Evolutionary conservation across 2,329 filamentous ascomycete genomes (phyloP).

Genomic region (Sclerotinia borealis): DNA sequence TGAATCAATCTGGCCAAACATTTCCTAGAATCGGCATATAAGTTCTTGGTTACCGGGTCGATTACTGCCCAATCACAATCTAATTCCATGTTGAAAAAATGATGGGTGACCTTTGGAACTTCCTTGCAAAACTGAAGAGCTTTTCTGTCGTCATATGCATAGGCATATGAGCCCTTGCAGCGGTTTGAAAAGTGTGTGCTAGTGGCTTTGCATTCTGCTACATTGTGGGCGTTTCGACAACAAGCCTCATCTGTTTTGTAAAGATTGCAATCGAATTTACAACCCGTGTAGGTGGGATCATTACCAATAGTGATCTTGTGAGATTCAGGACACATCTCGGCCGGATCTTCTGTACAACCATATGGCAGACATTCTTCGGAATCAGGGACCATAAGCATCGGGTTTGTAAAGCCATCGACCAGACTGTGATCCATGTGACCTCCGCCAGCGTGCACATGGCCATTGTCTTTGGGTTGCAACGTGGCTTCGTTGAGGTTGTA

Average conservation of each 20-base stretch:
- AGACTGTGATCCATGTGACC: neutral
- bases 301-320: neutral
- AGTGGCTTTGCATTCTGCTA: neutral
- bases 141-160: neutral
- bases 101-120: neutral
- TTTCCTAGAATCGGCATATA: neutral
- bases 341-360: neutral
- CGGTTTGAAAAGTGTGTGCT: neutral
- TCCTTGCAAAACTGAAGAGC: neutral
- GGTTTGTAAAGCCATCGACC: neutral
- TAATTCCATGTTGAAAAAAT: neutral
- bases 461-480: neutral
- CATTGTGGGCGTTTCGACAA: neutral
- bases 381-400: neutral
- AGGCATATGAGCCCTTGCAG: neutral
- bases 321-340: neutral
- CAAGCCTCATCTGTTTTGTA: neutral
- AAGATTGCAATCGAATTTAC: neutral
- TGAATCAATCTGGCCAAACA: neutral
- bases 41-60: neutral
- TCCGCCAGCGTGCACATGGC: neutral
- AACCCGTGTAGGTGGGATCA: neutral
- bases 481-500: neutral
- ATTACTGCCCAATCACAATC: neutral
- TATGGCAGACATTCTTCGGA: neutral